phyloP scores from a whole-genome alignment of 2,329 filamentous ascomycete species.

The Claviceps pazoutovae region DNA sequence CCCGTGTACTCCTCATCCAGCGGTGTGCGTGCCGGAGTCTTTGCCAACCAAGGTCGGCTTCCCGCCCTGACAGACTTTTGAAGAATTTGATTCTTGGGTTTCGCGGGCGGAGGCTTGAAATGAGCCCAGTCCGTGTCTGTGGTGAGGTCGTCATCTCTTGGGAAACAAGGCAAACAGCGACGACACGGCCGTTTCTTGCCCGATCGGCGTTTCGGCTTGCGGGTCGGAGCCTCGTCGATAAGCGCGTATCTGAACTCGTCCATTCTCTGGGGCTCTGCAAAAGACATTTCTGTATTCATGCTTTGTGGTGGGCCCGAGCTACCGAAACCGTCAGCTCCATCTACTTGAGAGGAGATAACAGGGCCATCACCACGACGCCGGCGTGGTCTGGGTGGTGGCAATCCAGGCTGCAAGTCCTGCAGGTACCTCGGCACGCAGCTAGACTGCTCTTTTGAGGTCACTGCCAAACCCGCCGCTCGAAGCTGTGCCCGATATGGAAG shows the following conservation, averaged over 20 bases:
- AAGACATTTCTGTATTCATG: constrained; percentile 19
- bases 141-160: constrained; percentile 11
- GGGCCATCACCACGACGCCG: not conserved
- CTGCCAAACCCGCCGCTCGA: constrained; percentile 37
- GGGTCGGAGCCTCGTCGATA: constrained; percentile 16
- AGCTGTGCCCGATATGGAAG: constrained; percentile 41
- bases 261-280: constrained; percentile 15
- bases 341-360: constrained; percentile 13
- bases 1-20: not conserved
- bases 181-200: constrained; percentile 7
- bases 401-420: constrained; percentile 2
- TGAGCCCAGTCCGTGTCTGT: constrained; percentile 13
- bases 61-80: not conserved
- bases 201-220: constrained; percentile 9
- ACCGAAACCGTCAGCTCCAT: constrained; percentile 12
- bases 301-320: constrained; percentile 10
- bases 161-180: constrained; percentile 18
- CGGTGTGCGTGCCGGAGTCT: not conserved
- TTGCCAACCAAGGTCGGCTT: not conserved
- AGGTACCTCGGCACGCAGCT: constrained; percentile 12
- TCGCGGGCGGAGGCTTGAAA: constrained; percentile 7
- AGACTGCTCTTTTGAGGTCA: constrained; percentile 37
- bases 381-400: not conserved
- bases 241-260: constrained; percentile 21
- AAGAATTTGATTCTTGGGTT: not conserved